Evolutionary conservation across 2,329 filamentous ascomycete genomes (phyloP), one percentile per base, ranked within the genome.

Genomic region (Nothopassalora personata): DNA sequence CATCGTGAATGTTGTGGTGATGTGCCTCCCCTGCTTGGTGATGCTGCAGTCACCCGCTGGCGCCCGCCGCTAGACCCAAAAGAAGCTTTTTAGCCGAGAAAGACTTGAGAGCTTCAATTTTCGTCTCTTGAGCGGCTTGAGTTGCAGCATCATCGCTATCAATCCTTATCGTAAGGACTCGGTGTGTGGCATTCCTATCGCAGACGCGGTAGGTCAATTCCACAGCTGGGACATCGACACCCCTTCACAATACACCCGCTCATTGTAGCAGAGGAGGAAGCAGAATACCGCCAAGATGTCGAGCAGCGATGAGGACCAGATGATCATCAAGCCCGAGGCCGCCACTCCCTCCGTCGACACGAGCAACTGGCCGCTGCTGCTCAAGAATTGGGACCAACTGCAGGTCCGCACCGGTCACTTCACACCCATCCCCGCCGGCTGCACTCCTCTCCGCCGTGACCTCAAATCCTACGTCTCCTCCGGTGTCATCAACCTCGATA

Each of bases 401-500:
- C 87, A 94, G 69, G 88, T 97, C 70, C 88, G 93, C 73, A 97
- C 92, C 67, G 91, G 90, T 64, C 93, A 99, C 78, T 99, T 96
- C 79, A 97, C 93, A 34, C 94, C 94, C 57, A 97, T 97, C 70
- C 91, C 93, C 68, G 88, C 90, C 75, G 94, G 94, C 73, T 95
- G 90, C 80, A 86, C 90, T 64, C 94, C 94, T 57, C 81, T 95
- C 74, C 92, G 91, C 79, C 90, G 94, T 76, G 93, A 97, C 76
- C 84, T 99, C 73, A 97, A 97, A 83, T 91, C 89, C 65, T 99
- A 97, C 80, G 87, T 99, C 75, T 93, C 89, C 76, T 96, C 91
- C 65, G 94, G 94, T 79, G 93, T 99, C 60, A 97, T 99, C 79
- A 99, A 99, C 81, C 87, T 97, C 69, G 90, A 95, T 80, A 96